phyloP scores from a whole-genome alignment of 139 green algal genomes.

The Diplosphaera chodatii region DNA sequence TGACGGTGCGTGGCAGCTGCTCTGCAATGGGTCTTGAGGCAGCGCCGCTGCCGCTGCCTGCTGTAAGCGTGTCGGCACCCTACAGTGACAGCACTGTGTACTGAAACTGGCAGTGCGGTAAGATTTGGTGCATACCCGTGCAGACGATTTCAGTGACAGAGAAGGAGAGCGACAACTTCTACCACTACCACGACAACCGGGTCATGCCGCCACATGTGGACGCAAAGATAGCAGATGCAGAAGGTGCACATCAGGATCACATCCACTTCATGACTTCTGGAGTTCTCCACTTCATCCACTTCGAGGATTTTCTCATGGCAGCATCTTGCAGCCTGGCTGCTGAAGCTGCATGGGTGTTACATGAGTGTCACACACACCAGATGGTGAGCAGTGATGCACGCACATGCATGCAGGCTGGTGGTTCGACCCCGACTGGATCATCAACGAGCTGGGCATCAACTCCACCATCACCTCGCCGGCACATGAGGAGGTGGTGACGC shows the following conservation, averaged over 20 bases:
- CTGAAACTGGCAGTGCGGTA: too few species aligned
- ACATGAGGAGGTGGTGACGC: constrained; percentile 82
- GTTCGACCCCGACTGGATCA: constrained; percentile 97
- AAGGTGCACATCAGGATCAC: constrained; percentile 55
- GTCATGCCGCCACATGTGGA: constrained; percentile 92
- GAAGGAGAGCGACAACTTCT: constrained; percentile 84
- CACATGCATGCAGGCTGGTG: constrained; percentile 92
- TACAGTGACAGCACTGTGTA: too few species aligned
- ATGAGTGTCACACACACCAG: too few species aligned
- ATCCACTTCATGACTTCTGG: too few species aligned
- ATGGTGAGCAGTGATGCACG: neutral
- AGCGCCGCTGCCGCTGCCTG: too few species aligned
- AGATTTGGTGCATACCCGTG: too few species aligned
- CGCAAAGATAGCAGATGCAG: constrained; percentile 72
- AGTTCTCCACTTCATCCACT: too few species aligned
- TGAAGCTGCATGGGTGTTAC: too few species aligned
- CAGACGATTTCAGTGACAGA: constrained; percentile 73
- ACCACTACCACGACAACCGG: constrained; percentile 97
- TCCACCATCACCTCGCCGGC: constrained; percentile 72
- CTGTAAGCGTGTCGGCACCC: too few species aligned
- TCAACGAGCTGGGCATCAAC: constrained; percentile 99
- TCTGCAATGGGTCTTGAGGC: neutral
- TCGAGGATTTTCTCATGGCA: too few species aligned
- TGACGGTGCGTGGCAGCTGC: neutral
- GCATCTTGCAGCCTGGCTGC: too few species aligned